A percentile compares a stretch with the other conserved stretches of the same genome.
phyloP scores from a whole-genome alignment of 495 filamentous ascomycete species.

The Penicillium canariense region DNA sequence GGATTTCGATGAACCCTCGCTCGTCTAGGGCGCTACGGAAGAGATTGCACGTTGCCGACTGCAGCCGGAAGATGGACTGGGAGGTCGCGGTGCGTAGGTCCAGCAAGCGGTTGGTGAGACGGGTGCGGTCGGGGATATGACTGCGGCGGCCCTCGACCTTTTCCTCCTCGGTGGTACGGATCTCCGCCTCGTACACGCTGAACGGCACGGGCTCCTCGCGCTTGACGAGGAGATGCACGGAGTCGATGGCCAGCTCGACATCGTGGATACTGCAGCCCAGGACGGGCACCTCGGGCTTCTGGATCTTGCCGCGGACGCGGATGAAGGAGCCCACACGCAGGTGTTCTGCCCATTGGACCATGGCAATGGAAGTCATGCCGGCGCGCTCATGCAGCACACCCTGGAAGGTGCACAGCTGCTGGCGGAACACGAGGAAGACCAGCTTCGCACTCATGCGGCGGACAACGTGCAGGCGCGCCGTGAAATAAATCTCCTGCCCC shows the following conservation, averaged over 20 bases:
- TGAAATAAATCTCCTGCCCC: conserved; percentile 69
- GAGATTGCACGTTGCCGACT: conserved; percentile 68
- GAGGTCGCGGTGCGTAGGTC: conserved; percentile 83
- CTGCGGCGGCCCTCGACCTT: conserved; percentile 43
- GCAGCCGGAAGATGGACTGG: conserved; percentile 81
- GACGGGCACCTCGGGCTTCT: conserved; percentile 57
- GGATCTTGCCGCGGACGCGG: conserved; percentile 61
- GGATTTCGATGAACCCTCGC: conserved; percentile 80
- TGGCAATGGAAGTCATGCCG: conserved; percentile 55
- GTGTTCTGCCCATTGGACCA: conserved; percentile 67
- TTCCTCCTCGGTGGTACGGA: conserved; percentile 46
- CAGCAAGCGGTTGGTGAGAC: conserved; percentile 79
- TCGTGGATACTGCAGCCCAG: conserved; percentile 57
- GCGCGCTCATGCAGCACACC: conserved; percentile 60
- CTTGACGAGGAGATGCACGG: conserved; percentile 53
- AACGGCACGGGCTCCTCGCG: conserved; percentile 60
- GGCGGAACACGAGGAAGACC: conserved; percentile 82
- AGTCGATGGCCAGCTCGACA: conserved; percentile 47
- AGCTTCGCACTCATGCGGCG: conserved; percentile 86
- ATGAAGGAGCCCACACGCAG: conserved; percentile 67
- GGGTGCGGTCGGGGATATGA: conserved; percentile 68
- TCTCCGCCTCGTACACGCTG: conserved; percentile 62
- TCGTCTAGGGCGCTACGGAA: conserved; percentile 73
- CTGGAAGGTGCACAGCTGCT: conserved; percentile 76
- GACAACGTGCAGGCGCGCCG: conserved; percentile 80